A percentile compares a stretch with the other conserved stretches of the same genome.
Evolutionary conservation across 192 early-diverging fungal species (phyloP).

Genomic region (Rhizophagus sp.): DNA sequence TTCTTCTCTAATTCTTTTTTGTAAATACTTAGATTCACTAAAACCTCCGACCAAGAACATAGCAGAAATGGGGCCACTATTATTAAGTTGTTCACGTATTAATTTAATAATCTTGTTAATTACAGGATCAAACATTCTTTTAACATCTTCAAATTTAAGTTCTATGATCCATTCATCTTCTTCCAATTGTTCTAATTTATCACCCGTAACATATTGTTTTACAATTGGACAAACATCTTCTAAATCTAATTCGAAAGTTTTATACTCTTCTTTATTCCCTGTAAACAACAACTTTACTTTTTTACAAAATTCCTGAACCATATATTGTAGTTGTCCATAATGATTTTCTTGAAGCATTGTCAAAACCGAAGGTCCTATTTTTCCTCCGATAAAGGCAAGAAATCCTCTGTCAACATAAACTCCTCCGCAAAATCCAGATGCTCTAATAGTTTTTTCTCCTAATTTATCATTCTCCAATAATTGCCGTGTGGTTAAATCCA

Average conservation of each 20-base stretch:
- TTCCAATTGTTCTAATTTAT: not conserved
- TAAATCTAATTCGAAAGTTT: not conserved
- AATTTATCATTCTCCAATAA: conserved; percentile 1
- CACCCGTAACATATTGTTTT: not conserved
- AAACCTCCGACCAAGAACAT: conserved; percentile 57
- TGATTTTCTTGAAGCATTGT: not conserved
- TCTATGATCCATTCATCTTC: conserved; percentile 23
- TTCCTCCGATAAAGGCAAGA: not conserved
- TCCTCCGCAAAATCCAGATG: conserved; percentile 10
- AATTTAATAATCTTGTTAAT: conserved; percentile 41
- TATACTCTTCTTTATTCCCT: not conserved
- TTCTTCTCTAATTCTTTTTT: conserved; percentile 46
- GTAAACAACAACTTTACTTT: conserved; percentile 12
- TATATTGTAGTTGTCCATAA: conserved; percentile 23
- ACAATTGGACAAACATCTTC: not conserved
- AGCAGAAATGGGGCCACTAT: conserved; percentile 34
- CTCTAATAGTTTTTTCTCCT: conserved; percentile 5
- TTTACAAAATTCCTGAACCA: conserved; percentile 19
- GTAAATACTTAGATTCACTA: conserved; percentile 47
- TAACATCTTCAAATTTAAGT: conserved; percentile 1
- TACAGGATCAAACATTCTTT: conserved; percentile 53
- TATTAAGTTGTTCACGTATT: conserved; percentile 46
- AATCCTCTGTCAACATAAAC: conserved; percentile 24
- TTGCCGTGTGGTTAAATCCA: conserved; percentile 34
- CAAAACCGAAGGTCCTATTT: not conserved